phyloP scores from a whole-genome alignment of 768 basidiomycete species.

The Pulveroboletus sp. region DNA sequence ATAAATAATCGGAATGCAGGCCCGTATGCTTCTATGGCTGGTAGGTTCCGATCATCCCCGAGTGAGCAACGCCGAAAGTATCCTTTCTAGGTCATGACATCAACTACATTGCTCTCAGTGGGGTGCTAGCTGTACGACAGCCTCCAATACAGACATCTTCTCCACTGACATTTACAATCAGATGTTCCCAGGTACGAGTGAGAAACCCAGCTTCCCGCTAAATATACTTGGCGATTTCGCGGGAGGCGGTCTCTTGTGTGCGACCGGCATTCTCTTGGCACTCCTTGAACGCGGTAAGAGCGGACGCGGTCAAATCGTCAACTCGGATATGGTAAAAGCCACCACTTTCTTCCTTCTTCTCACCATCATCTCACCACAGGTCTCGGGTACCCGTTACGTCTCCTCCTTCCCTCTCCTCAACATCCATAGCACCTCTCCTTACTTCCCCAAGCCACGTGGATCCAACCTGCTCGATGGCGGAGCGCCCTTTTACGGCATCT shows the following conservation, averaged over 20 bases:
- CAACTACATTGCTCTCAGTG: conserved; percentile 80
- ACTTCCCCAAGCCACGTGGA: conserved; percentile 48
- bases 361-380: conserved; percentile 40
- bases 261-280: conserved; percentile 70
- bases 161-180: conserved; percentile 22
- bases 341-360: not conserved
- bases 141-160: not conserved
- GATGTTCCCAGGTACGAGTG: conserved; percentile 64
- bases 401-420: conserved; percentile 67
- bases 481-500: conserved; percentile 74
- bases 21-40: conserved; percentile 73
- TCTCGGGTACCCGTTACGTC: conserved; percentile 78
- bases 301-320: conserved; percentile 71
- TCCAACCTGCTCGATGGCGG: conserved; percentile 70
- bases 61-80: not conserved
- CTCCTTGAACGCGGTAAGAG: conserved; percentile 63
- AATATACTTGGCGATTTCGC: conserved; percentile 84
- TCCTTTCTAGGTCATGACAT: conserved; percentile 67
- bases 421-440: conserved; percentile 26
- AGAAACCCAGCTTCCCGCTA: conserved; percentile 68
- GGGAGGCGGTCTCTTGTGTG: conserved; percentile 74
- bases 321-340: conserved; percentile 70
- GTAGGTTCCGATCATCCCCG: conserved; percentile 34
- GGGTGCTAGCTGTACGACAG: conserved; percentile 57
- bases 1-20: conserved; percentile 41